Conservation (phyloP, 2,329 filamentous ascomycete species). For the Colletotrichum abscissum region DNA sequence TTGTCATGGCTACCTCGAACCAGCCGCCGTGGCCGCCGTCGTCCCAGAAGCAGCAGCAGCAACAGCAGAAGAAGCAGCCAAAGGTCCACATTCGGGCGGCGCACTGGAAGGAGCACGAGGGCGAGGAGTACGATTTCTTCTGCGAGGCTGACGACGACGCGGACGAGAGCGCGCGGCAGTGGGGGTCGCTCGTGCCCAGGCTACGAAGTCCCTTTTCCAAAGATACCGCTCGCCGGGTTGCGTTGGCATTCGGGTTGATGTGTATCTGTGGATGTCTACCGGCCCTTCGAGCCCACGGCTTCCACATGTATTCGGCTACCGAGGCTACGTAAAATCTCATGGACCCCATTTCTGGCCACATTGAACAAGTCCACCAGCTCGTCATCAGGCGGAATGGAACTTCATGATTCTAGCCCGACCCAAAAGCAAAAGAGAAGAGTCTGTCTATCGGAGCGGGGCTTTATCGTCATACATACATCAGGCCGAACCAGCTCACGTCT, state of each 20-base stretch:
- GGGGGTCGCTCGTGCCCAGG: constrained; percentile 23
- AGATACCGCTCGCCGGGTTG: constrained; percentile 43
- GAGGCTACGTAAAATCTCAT: constrained; percentile 18
- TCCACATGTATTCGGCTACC: constrained; percentile 29
- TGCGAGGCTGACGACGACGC: constrained; percentile 25
- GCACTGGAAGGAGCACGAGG: constrained; percentile 35
- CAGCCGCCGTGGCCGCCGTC: not conserved
- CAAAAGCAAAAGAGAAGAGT: constrained; percentile 21
- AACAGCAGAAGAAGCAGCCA: constrained; percentile 17
- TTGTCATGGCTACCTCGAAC: constrained; percentile 15
- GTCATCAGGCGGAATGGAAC: not conserved
- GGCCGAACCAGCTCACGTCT: constrained; percentile 16
- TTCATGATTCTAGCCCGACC: not conserved
- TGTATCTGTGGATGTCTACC: constrained; percentile 39
- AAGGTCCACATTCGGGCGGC: constrained; percentile 28
- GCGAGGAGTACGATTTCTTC: constrained; percentile 34
- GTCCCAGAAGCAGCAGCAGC: constrained; percentile 14
- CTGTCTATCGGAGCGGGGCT: constrained; percentile 10
- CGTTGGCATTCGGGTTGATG: constrained; percentile 46
- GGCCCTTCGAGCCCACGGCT: constrained; percentile 31
- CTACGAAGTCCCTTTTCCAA: constrained; percentile 34
- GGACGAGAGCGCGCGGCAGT: constrained; percentile 15
- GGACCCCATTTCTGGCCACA: not conserved
- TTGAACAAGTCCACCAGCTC: not conserved
- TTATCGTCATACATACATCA: constrained; percentile 21